Conservation (phyloP, 257 asterid species). For the Leonotis leonurus region DNA sequence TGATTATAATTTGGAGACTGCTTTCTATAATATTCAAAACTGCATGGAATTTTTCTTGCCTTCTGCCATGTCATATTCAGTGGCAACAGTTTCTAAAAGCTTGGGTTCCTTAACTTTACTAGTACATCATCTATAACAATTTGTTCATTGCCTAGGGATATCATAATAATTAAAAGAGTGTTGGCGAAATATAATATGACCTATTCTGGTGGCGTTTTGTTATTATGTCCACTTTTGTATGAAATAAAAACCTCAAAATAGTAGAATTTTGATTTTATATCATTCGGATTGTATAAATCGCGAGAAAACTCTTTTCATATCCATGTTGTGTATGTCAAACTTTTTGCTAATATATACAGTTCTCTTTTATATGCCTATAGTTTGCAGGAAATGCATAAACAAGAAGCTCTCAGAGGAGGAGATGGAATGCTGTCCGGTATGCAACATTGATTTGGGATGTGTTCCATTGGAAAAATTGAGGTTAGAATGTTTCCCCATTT, state of each 20-base stretch:
- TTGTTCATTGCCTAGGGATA: background rate
- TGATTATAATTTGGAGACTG: background rate
- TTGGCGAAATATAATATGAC: background rate
- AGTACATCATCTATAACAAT: background rate
- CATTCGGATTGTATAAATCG: background rate
- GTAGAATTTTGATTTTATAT: constrained; percentile 1
- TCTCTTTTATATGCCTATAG: constrained; percentile 31
- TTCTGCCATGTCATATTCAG: constrained; percentile 4
- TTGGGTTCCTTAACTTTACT: constrained; percentile 14
- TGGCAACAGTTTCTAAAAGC: constrained; percentile 10
- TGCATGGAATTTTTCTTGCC: background rate
- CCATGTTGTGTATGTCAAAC: background rate
- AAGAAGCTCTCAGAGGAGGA: constrained; percentile 84
- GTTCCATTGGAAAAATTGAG: constrained; percentile 86
- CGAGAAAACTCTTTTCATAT: background rate
- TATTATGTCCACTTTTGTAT: constrained; percentile 8
- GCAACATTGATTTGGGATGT: constrained; percentile 83
- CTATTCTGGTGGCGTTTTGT: background rate
- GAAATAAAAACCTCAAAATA: background rate
- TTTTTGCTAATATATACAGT: background rate
- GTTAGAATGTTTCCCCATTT: constrained; percentile 31
- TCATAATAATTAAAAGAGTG: constrained; percentile 1
- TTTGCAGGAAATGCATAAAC: constrained; percentile 89
- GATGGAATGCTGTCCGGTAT: constrained; percentile 78
- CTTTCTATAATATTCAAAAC: background rate